These are phyloP conservation scores for Volvox africanus DNA, from an alignment of 139 green algal species.

Conservation along the genomic window DNA sequence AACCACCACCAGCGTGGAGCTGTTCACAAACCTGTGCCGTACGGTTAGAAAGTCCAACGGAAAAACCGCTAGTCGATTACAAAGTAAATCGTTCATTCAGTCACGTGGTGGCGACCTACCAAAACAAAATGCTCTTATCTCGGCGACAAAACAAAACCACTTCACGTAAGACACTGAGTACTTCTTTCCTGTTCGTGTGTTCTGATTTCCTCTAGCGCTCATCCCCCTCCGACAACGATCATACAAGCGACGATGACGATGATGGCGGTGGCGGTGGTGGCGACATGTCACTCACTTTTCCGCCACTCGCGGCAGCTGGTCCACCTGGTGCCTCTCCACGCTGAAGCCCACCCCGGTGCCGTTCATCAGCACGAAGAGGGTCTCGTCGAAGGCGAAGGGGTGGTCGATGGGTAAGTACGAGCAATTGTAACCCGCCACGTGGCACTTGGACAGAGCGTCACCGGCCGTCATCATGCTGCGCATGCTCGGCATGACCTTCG, in stretches of 20 bases:
- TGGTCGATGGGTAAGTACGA: conserved; percentile 90
- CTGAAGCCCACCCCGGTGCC: conserved; percentile 62
- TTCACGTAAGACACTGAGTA: too few relatives aligned
- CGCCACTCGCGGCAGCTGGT: conserved; percentile 55
- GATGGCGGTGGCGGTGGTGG: too few relatives aligned
- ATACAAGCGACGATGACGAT: neutral
- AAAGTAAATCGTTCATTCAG: too few relatives aligned
- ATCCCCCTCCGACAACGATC: neutral
- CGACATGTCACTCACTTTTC: conserved; percentile 43
- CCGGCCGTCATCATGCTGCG: conserved; percentile 62
- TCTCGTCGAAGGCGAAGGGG: conserved; percentile 62
- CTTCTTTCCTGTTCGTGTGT: too few relatives aligned
- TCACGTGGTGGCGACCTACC: too few relatives aligned
- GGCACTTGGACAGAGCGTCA: conserved; percentile 55
- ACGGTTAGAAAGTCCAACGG: too few relatives aligned
- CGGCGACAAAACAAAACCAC: too few relatives aligned
- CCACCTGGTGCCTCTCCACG: conserved; percentile 53
- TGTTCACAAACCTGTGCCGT: conserved; percentile 24
- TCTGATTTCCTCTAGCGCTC: too few relatives aligned
- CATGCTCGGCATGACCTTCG: conserved; percentile 63
- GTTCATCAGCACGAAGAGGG: conserved; percentile 54
- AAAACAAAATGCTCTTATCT: too few relatives aligned
- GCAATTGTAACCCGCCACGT: conserved; percentile 80
- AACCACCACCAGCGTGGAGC: conserved; percentile 53
- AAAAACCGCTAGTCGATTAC: too few relatives aligned